Base-by-base conservation (phyloP, 768 basidiomycete genomes). In the Xerocomus spinulosus region DNA sequence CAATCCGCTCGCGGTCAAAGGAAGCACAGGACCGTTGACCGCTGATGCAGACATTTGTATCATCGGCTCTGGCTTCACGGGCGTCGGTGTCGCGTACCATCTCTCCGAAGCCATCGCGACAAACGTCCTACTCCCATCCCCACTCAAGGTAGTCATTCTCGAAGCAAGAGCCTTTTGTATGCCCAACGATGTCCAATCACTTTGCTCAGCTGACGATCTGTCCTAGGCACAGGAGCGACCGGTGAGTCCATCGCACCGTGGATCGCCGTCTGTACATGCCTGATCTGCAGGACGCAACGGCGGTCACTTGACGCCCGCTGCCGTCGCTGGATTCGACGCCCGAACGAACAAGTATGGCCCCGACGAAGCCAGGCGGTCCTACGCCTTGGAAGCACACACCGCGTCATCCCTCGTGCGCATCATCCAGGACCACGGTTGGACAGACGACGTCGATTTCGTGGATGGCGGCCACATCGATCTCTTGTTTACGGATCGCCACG, bases 81-180 rank as follows among this genome's bases (percentile, higher is more conserved):
- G 89, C 15, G 75, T 87, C 7, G 79, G 81, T 17, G 75, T 80
- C 4, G 85, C 87, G 7, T 90, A 87, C 63, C 85, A 91, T 59
- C 70, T 92, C 28, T 70, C 80, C 3, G 69, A 72, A 42, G 54
- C 56, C 8, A 55, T 43, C 32, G 18, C 18, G 50, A 33, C 51
- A 7, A 18, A 23, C 34, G n/a, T 15, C 14, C 9, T 30, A 20
- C 37, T 40, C 30, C 46, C 51, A 28, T 55, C 54, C 33, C 57
- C 71, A 15, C 52, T 79, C 36, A 80, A 69, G 25, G 73, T 83
- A 1, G 80, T 83, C 15, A 70, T 94, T 12, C 64, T 96, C 9
- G 92, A 95, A 60, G 93, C 91, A 4, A 72, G 93, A 56, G 85
- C 90, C 59, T 85, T 93, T 64, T 87, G 92, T 91, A 29, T 8